A percentile compares a stretch with the other conserved stretches of the same genome.
Conservation (phyloP, 495 filamentous ascomycete genomes). For the Penicillium goetzii region DNA sequence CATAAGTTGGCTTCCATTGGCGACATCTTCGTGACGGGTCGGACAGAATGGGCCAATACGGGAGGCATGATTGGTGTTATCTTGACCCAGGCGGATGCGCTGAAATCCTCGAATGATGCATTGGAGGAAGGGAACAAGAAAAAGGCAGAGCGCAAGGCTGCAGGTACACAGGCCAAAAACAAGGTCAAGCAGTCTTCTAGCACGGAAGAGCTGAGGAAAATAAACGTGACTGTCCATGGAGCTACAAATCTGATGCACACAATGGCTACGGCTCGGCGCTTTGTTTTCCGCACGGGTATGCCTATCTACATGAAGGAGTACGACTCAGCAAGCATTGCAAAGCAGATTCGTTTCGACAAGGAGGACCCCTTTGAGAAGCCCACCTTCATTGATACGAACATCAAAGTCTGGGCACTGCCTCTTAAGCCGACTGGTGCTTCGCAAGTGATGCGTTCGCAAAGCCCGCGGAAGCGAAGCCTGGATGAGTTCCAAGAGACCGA, state of each 20-base stretch:
- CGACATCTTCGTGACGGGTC: slow-evolving; percentile 81
- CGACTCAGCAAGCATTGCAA: slow-evolving; percentile 42
- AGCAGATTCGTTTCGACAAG: slow-evolving; percentile 16
- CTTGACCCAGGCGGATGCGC: slow-evolving; percentile 74
- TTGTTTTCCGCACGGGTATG: slow-evolving; percentile 84
- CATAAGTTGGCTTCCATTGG: slow-evolving; percentile 60
- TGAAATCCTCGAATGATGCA: slow-evolving; percentile 35
- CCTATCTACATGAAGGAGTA: slow-evolving; percentile 71
- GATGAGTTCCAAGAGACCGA: slow-evolving; percentile 55
- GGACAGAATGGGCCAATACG: slow-evolving; percentile 69
- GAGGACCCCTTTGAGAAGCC: slow-evolving; percentile 55
- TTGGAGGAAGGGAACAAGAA: slow-evolving; percentile 38
- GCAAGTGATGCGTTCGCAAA: slow-evolving; percentile 27
- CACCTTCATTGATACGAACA: slow-evolving; percentile 71
- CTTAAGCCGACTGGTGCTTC: slow-evolving; percentile 33
- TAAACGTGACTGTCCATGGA: slow-evolving; percentile 70
- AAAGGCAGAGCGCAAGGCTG: slow-evolving; percentile 26
- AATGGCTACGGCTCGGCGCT: slow-evolving; percentile 79
- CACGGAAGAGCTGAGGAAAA: slow-evolving; percentile 18
- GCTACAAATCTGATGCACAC: slow-evolving; percentile 75
- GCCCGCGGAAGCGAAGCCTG: slow-evolving; percentile 63
- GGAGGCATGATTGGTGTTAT: slow-evolving; percentile 86
- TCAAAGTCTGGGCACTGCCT: slow-evolving; percentile 83
- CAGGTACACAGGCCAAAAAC: slow-evolving; percentile 26
- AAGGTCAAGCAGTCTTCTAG: slow-evolving; percentile 12